Evolutionary conservation across 23 red algal genomes (phyloP).

Genomic region (Gracilaria caudata): DNA sequence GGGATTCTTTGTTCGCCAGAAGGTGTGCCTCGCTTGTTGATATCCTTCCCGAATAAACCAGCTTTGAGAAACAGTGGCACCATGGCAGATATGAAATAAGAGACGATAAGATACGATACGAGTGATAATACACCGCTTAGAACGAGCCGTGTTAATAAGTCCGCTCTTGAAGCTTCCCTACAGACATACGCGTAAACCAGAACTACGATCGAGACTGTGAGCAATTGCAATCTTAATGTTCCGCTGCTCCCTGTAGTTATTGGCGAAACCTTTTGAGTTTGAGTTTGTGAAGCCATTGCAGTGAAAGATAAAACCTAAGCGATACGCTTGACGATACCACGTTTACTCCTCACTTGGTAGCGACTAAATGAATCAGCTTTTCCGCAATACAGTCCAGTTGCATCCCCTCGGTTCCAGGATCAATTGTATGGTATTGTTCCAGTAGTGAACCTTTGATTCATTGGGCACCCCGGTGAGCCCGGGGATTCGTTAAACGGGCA

Average conservation of each 20-base stretch:
- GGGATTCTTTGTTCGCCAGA: constrained; percentile 66
- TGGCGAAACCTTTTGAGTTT: neutral
- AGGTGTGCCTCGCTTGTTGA: constrained; percentile 90
- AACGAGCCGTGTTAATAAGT: constrained; percentile 20
- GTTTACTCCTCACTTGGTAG: neutral
- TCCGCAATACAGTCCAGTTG: neutral
- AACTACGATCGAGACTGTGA: neutral
- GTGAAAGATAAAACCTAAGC: neutral
- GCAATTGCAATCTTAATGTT: neutral
- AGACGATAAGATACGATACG: constrained; percentile 28
- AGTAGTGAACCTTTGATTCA: too few relatives aligned
- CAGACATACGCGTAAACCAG: constrained; percentile 11
- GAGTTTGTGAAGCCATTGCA: neutral
- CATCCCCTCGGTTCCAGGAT: too few relatives aligned
- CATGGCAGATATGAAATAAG: constrained; percentile 57
- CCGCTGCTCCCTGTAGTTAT: neutral
- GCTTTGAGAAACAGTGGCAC: constrained; percentile 74
- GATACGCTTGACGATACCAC: neutral
- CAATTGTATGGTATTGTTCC: too few relatives aligned
- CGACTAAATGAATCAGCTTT: neutral
- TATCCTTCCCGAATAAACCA: constrained; percentile 84
- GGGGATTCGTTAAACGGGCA: too few relatives aligned
- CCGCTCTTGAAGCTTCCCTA: neutral
- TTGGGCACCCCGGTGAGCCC: too few relatives aligned
- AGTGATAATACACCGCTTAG: constrained; percentile 20